Base-by-base conservation (phyloP, 192 early-diverging fungal genomes). In the Podila verticillata region DNA sequence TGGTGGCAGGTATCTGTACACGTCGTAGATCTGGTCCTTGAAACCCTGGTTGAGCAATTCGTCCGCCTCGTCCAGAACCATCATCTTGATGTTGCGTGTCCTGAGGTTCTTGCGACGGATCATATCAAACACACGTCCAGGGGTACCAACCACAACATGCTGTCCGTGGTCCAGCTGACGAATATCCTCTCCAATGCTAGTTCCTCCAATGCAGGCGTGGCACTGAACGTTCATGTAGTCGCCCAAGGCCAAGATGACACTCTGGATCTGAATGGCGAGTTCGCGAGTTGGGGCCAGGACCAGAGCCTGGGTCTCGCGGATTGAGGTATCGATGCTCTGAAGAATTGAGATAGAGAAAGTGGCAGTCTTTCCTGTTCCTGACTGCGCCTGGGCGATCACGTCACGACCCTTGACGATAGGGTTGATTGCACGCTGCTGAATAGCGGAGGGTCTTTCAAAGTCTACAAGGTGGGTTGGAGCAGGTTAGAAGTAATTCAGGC, bases 181-280 rank as follows among this genome's bases (percentile, higher is more conserved):
- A 63, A 97, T 95, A 70, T 99, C 97, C 81, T 98, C 96, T 57
- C 94, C 92, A 81, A 98, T 85, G 49, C 86, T 92, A 1, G 96
- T 97, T 36, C 97, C 97, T 74, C 96, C 96, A 66, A 98, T 96
- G 72, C 96, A 97, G 26, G 95, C 95, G 66, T 97, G 95, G 75
- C 95, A 96, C 78, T 98, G 95, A 3, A 97, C 93, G 75, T 93
- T 95, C 97, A 99, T 98, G 71, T 98, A 97, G 80, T 98, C 96
- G 59, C 97, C 97, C 22, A 99, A 85, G 2, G 97, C 95, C 22
- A 96, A 78, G 35, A 97, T 90, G 5, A 98, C 97, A 69, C 88
- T 91, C 73, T 97, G 96, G 65, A 98, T 99, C 81, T 99, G 96
- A 48, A 91, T 92, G 0, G 97, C 97, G 59, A 99, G 89, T 90